Evolutionary conservation across 2,329 filamentous ascomycete species (phyloP).

Genomic region (Ascochyta clinopodiicola): DNA sequence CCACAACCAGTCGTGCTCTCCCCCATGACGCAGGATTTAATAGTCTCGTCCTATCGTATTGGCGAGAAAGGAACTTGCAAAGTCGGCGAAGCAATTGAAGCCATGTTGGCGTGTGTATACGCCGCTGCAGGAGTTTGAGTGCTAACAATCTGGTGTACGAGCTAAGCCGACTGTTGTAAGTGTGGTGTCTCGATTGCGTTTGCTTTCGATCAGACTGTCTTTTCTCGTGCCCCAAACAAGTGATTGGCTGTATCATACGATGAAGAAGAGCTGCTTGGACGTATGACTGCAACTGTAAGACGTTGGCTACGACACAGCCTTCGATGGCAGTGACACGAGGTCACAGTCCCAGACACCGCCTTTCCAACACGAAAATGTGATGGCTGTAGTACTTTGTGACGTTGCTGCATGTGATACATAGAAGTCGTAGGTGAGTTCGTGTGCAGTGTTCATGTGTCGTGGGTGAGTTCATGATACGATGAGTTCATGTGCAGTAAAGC

Average conservation of each 20-base stretch:
- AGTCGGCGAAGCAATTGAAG: constrained; percentile 10
- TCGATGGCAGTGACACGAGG: not conserved
- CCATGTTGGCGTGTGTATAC: constrained; percentile 16
- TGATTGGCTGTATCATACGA: not conserved
- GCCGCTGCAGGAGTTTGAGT: not conserved
- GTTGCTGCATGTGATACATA: not conserved
- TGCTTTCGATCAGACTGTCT: not conserved
- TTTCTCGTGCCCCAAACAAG: no score
- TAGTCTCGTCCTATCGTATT: not conserved
- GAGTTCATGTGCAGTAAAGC: no score
- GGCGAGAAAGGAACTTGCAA: not conserved
- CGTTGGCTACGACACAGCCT: not conserved
- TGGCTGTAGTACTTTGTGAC: not conserved
- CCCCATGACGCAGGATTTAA: constrained; percentile 4
- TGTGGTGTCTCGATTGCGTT: not conserved
- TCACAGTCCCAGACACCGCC: not conserved
- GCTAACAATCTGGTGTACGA: constrained; percentile 11
- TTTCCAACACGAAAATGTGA: not conserved
- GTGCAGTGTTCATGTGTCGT: no score
- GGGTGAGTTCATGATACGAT: no score
- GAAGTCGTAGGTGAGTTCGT: no score
- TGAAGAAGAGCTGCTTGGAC: not conserved
- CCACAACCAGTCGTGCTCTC: constrained; percentile 9
- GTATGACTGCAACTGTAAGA: constrained; percentile 1
- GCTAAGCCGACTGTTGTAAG: not conserved